A percentile compares a stretch with the other conserved stretches of the same genome.
Conservation (phyloP, 495 filamentous ascomycete species). For the Schizothecium vesticola region DNA sequence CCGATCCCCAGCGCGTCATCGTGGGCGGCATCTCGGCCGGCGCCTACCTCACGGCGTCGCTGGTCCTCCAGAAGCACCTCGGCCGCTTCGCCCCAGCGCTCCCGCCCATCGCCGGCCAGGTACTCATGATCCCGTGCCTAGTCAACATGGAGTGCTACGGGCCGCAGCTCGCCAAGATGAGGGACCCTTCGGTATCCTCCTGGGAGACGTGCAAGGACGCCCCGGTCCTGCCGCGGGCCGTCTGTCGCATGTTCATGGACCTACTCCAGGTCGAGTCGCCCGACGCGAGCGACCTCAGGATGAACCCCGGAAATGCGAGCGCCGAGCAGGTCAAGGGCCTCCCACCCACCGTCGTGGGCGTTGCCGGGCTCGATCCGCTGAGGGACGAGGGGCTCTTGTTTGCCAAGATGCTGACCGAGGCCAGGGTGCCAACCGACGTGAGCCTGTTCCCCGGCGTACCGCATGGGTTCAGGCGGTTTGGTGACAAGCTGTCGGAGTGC, state of each 20-base stretch:
- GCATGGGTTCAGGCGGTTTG: conserved; percentile 42
- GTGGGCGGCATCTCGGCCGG: conserved; percentile 47
- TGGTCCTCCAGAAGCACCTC: conserved; percentile 32
- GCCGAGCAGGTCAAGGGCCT: conserved; percentile 34
- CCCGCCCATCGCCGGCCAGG: conserved; percentile 35
- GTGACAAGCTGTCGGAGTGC: conserved; percentile 28
- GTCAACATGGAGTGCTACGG: conserved; percentile 31
- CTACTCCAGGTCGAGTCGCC: conserved; percentile 27
- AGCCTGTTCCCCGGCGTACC: conserved; percentile 43
- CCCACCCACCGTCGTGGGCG: conserved; percentile 33
- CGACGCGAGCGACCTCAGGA: conserved; percentile 20
- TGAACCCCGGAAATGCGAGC: conserved; percentile 39
- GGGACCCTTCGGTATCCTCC: conserved; percentile 30
- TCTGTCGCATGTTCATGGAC: conserved; percentile 29
- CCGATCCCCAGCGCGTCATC: conserved; percentile 33
- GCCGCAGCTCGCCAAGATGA: conserved; percentile 28
- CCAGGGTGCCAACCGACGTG: conserved; percentile 41
- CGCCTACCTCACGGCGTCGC: conserved; percentile 37
- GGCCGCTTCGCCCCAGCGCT: conserved; percentile 12
- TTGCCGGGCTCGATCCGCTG: conserved; percentile 28
- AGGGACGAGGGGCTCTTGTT: conserved; percentile 44
- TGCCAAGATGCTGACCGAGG: conserved; percentile 37
- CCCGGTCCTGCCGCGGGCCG: conserved; percentile 31
- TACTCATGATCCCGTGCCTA: conserved; percentile 41
- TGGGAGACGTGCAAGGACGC: conserved; percentile 36